Base-by-base conservation (phyloP, 2,329 filamentous ascomycete species). In the Escovopsis sp. region DNA sequence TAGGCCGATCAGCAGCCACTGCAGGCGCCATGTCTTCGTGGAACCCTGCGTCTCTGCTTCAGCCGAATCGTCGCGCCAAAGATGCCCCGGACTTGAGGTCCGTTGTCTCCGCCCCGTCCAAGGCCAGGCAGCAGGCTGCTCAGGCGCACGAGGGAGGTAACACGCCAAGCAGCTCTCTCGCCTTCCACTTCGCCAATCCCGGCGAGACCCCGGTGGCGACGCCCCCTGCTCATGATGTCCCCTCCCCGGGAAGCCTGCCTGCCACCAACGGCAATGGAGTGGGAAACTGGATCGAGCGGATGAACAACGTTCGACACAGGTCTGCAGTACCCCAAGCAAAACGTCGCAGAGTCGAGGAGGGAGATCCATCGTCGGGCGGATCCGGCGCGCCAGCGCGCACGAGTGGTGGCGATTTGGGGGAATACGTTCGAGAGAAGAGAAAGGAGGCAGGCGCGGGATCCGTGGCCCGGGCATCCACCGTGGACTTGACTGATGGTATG, bases 281-380 rank as follows among this genome's bases (percentile, higher is more conserved):
- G 44, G 65, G 68, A 9, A 58, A 60, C 37, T 72, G 86, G 60
- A 72, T 93, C 31, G 83, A 92, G 54, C 70, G 74, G 23, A 65
- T 86, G 51, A 83, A 87, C 52, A 76, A 79, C 44, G 71, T 92
- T 12, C 70, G 82, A 44, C 68, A 78, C 35, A 79, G 86, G 18
- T 46, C 62, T 49, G 42, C 65, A 53, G 49, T 63, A 21, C 64
- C 68, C 3, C 72, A 80, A 15, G 60, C 66, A 19, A 88, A 88
- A 57, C 75, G 76, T 35, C 59, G 74, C 35, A 86, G 75, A 50
- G 55, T 70, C 8, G 60, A 66, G 12, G 60, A 66, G 25, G 52
- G 62, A 33, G 52, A 61, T 14, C 47, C 57, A 16, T 56, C 55
- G 69, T 48, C 53, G 51, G 34, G 62, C 57, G 34, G 56, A 13